Conservation (phyloP, 352 stramenopile species). For the Blastocystis sp. region DNA sequence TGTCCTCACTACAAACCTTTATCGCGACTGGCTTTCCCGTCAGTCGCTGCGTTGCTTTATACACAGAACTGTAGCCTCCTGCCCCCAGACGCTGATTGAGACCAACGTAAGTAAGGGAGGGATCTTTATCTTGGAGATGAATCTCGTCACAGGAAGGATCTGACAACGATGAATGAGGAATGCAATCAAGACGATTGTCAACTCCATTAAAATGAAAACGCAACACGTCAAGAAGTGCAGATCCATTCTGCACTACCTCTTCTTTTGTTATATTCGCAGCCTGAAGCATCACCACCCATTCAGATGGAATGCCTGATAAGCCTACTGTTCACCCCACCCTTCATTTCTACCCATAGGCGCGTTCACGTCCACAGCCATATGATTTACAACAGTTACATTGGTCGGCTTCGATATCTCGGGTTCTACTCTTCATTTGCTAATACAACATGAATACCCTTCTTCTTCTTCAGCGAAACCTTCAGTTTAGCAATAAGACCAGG, state of each 20-base stretch:
- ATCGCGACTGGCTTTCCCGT: slow-evolving; percentile 63
- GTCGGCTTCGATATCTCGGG: slow-evolving; percentile 19
- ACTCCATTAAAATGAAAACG: slow-evolving; percentile 65
- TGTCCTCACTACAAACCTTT: slow-evolving; percentile 61
- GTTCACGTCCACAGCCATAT: slow-evolving; percentile 18
- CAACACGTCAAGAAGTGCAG: slow-evolving; percentile 66
- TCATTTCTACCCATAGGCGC: neutral
- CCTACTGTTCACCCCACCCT: slow-evolving; percentile 45
- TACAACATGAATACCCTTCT: neutral
- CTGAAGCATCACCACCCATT: slow-evolving; percentile 64
- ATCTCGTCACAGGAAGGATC: slow-evolving; percentile 21
- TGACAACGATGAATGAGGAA: neutral
- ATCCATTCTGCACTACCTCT: slow-evolving; percentile 64
- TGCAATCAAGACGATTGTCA: slow-evolving; percentile 41
- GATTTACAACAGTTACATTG: neutral
- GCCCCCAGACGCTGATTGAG: slow-evolving; percentile 61
- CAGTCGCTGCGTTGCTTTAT: slow-evolving; percentile 59
- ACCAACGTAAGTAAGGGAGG: slow-evolving; percentile 27
- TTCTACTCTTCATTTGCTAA: neutral
- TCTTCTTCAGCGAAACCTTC: neutral
- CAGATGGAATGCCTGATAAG: slow-evolving; percentile 63
- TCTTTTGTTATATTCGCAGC: slow-evolving; percentile 66
- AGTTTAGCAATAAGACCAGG: neutral
- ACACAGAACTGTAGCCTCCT: slow-evolving; percentile 65
- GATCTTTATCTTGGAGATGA: slow-evolving; percentile 58